Conservation (phyloP, 257 asterid species). For the Pogostemon cablin region DNA sequence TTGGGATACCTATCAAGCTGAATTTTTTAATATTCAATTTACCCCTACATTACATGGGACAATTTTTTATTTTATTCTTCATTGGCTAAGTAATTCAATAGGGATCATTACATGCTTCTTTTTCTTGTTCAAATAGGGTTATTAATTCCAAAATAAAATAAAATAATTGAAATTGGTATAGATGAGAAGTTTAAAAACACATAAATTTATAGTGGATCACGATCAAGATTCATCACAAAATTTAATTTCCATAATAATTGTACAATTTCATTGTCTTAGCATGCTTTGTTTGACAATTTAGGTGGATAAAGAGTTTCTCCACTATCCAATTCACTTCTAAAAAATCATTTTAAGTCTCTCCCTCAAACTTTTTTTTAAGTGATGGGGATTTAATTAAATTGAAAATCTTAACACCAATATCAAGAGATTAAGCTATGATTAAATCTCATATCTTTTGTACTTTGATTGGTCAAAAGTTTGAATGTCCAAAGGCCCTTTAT, state of each 20-base stretch:
- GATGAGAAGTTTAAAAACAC: too few relatives aligned
- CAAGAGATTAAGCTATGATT: slow-evolving; percentile 41
- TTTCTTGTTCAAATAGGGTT: too few relatives aligned
- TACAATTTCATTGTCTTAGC: background rate
- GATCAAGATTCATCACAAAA: background rate
- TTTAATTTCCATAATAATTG: background rate
- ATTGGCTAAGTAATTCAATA: too few relatives aligned
- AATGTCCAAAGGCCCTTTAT: slow-evolving; percentile 42
- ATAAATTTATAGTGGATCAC: background rate
- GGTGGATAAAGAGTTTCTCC: slow-evolving; percentile 34
- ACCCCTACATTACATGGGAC: too few relatives aligned
- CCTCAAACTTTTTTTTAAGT: background rate
- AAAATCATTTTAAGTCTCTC: background rate
- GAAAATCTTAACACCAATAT: slow-evolving; percentile 37
- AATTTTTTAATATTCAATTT: too few relatives aligned
- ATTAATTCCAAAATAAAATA: too few relatives aligned
- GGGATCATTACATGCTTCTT: too few relatives aligned
- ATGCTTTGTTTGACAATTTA: slow-evolving; percentile 29
- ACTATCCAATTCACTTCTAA: slow-evolving; percentile 26
- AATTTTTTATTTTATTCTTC: too few relatives aligned
- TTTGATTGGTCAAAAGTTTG: slow-evolving; percentile 58
- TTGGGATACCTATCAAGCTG: too few relatives aligned
- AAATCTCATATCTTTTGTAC: slow-evolving; percentile 36
- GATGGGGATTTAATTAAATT: background rate
- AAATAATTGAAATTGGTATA: too few relatives aligned